Percentiles rank a stretch among this genome's conserved stretches.
These are phyloP conservation scores for Camellia oleifera DNA, from an alignment of 179 eudicot species.

Conservation along the genomic window DNA sequence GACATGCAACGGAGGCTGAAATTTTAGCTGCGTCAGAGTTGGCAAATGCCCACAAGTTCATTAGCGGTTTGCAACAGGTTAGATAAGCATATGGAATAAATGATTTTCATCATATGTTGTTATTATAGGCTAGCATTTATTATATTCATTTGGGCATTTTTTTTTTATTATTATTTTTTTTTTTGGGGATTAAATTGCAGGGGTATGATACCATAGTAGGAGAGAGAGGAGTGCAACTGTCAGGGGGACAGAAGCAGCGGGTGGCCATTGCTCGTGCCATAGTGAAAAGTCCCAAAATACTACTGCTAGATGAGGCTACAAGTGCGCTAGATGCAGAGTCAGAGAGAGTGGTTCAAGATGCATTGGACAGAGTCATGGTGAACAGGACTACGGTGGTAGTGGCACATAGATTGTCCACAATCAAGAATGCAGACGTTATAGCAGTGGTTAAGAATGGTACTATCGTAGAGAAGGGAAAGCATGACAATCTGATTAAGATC, in stretches of 20 bases:
- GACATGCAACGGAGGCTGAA: conserved; percentile 43
- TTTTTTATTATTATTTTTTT: no score
- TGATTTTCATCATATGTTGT: neutral
- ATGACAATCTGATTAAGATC: conserved; percentile 34
- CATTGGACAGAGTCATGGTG: conserved; percentile 39
- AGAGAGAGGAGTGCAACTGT: conserved; percentile 47
- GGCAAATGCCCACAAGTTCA: conserved; percentile 56
- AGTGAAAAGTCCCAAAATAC: conserved; percentile 45
- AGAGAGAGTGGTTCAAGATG: conserved; percentile 52
- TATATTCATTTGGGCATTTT: no score
- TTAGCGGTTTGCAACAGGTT: conserved; percentile 42
- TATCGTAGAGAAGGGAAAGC: conserved; percentile 49
- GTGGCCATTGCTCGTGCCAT: conserved; percentile 55
- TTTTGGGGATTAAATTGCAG: conserved; percentile 6
- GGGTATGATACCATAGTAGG: conserved; percentile 50
- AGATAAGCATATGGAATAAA: neutral
- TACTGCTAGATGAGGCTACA: conserved; percentile 48
- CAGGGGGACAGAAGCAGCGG: conserved; percentile 54
- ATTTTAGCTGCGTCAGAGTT: conserved; percentile 41
- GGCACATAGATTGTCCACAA: conserved; percentile 48
- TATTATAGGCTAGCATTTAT: no score
- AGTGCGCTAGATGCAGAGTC: conserved; percentile 57
- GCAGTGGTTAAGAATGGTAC: conserved; percentile 49
- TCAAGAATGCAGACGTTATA: conserved; percentile 42
- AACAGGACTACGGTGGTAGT: conserved; percentile 48